These are phyloP conservation scores for Trichaptum fuscoviolaceum DNA, from an alignment of 768 basidiomycete species.

Conservation along the genomic window DNA sequence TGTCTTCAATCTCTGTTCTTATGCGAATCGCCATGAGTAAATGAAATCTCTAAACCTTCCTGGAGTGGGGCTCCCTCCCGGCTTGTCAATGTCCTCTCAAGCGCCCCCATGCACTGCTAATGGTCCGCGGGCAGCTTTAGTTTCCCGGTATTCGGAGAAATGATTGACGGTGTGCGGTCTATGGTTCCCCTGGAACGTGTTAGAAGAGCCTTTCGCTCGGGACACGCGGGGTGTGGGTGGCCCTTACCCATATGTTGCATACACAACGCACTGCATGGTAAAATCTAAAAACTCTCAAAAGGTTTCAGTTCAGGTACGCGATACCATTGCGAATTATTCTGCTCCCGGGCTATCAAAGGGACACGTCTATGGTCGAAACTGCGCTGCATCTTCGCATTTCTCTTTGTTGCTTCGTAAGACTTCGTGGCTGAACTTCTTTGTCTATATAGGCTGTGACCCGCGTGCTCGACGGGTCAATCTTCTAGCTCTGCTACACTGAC, in stretches of 20 bases:
- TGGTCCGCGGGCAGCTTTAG: background rate
- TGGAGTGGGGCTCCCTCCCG: background rate
- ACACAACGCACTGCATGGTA: background rate
- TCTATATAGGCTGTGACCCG: background rate
- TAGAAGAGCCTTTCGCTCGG: background rate
- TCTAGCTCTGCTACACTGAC: background rate
- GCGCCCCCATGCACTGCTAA: background rate
- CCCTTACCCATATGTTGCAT: background rate
- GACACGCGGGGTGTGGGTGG: background rate
- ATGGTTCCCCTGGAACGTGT: background rate
- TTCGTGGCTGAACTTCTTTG: background rate
- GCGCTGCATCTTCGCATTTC: background rate
- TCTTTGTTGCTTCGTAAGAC: background rate
- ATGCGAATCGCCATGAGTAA: background rate
- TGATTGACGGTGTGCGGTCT: background rate
- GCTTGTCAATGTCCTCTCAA: background rate
- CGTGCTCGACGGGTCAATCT: background rate
- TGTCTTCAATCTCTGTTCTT: background rate
- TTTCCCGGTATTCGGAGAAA: background rate
- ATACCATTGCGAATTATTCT: background rate
- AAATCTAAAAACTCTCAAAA: slow-evolving; percentile 1
- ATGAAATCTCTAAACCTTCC: background rate
- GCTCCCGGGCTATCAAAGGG: background rate
- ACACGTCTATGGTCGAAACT: background rate
- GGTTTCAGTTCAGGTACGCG: background rate